Conservation (phyloP, 345 rosid species). For the Pugionium dolabratum region DNA sequence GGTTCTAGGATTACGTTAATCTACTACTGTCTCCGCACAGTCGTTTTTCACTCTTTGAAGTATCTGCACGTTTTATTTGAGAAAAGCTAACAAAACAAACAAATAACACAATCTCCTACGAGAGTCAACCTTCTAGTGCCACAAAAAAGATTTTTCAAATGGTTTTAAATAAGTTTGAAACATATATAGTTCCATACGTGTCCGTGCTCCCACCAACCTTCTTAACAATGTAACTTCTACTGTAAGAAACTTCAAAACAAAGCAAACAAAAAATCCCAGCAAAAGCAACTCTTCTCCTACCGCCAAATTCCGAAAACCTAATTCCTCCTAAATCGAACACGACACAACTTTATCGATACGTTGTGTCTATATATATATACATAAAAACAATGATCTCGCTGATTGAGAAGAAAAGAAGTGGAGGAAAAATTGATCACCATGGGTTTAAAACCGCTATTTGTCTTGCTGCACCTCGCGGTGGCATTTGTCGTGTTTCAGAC, state of each 20-base stretch:
- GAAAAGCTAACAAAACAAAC: too few species aligned
- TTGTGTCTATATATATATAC: background rate
- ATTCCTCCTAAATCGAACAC: constrained; percentile 50
- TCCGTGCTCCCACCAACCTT: constrained; percentile 14
- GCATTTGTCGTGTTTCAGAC: constrained; percentile 28
- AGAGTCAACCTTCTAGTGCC: too few species aligned
- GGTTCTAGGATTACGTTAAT: too few species aligned
- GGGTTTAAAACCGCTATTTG: constrained; percentile 39
- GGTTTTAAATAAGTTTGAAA: background rate
- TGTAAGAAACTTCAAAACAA: constrained; percentile 49
- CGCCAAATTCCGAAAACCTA: constrained; percentile 49
- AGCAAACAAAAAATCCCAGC: constrained; percentile 34
- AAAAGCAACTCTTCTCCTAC: constrained; percentile 33
- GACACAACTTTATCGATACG: constrained; percentile 11
- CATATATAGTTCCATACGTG: background rate
- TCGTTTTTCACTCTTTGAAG: too few species aligned
- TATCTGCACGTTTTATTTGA: too few species aligned
- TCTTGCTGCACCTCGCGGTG: constrained; percentile 27
- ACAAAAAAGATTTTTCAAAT: too few species aligned
- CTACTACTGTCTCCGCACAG: too few species aligned
- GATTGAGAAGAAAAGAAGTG: too few species aligned
- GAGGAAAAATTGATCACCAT: constrained; percentile 27
- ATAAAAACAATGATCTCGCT: too few species aligned
- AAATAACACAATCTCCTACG: too few species aligned
- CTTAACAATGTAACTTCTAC: constrained; percentile 47